Conservation (phyloP, 1,139 yeast species). For the Kodamaea plutei region DNA sequence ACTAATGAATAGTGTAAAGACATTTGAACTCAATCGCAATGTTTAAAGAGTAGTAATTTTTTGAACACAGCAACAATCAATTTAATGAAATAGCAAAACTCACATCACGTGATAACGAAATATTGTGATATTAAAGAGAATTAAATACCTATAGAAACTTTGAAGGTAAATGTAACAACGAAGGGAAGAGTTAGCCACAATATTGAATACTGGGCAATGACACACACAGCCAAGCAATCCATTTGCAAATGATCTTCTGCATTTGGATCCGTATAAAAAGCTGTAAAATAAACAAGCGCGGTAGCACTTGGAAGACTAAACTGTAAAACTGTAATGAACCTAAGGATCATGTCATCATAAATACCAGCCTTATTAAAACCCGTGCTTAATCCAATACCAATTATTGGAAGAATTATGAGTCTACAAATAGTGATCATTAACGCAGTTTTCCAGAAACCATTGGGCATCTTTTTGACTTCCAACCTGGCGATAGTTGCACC, state of each 20-base stretch:
- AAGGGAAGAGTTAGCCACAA: constrained; percentile 63
- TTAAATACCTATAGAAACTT: constrained; percentile 34
- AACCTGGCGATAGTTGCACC: constrained; percentile 87
- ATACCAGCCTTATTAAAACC: constrained; percentile 43
- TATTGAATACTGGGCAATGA: constrained; percentile 64
- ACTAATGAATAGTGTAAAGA: constrained; percentile 73
- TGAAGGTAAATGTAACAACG: constrained; percentile 54
- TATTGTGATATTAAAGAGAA: no score
- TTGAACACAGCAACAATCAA: no score
- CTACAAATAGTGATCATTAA: constrained; percentile 32
- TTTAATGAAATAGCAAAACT: no score
- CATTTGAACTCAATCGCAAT: no score
- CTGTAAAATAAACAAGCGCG: constrained; percentile 76
- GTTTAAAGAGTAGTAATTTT: no score
- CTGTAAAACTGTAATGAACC: constrained; percentile 69
- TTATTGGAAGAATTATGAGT: constrained; percentile 37
- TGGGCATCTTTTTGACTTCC: constrained; percentile 53
- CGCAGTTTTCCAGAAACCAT: constrained; percentile 67
- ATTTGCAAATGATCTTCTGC: constrained; percentile 64
- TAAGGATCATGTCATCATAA: constrained; percentile 47
- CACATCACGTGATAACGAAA: no score
- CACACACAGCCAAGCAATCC: constrained; percentile 75
- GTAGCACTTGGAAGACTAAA: constrained; percentile 88
- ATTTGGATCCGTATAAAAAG: constrained; percentile 69
- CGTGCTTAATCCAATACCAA: constrained; percentile 45